Evolutionary conservation across 805 yeast genomes (phyloP).

Genomic region (Wickerhamiella spandovensis): DNA sequence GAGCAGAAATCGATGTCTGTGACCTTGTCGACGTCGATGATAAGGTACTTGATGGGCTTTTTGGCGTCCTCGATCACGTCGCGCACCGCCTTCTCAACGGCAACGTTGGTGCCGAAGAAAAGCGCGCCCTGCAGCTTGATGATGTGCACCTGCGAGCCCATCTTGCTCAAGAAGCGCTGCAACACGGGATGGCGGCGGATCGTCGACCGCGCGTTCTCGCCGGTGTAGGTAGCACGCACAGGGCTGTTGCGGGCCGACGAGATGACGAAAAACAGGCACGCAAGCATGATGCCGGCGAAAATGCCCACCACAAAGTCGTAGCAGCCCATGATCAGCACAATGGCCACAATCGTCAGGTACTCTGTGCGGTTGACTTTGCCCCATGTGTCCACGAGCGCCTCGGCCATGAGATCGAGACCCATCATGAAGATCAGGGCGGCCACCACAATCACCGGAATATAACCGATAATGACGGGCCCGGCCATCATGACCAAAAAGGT

Average conservation of each 20-base stretch:
- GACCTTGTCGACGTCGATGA: constrained; percentile 76
- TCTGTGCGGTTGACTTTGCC: constrained; percentile 66
- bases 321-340: constrained; percentile 90
- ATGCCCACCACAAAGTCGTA: constrained; percentile 93
- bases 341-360: constrained; percentile 68
- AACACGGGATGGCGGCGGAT: constrained; percentile 85
- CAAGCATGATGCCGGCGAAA: constrained; percentile 75
- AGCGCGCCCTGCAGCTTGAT: constrained; percentile 77
- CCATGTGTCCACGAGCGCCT: constrained; percentile 73
- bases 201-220: constrained; percentile 80
- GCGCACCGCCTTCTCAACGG: constrained; percentile 67
- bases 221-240: constrained; percentile 69
- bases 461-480: constrained; percentile 90
- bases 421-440: constrained; percentile 81
- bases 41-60: constrained; percentile 61
- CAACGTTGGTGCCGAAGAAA: constrained; percentile 91
- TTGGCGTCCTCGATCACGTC: constrained; percentile 29
- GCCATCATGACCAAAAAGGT: constrained; percentile 69
- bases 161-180: constrained; percentile 67
- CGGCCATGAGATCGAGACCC: constrained; percentile 82
- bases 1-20: constrained; percentile 79
- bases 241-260: constrained; percentile 80
- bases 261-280: constrained; percentile 89
- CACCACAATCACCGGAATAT: constrained; percentile 89
- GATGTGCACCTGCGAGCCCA: constrained; percentile 83